These are phyloP conservation scores for Fusarium xylarioides DNA, from an alignment of 2,329 filamentous ascomycete species.

Conservation along the genomic window DNA sequence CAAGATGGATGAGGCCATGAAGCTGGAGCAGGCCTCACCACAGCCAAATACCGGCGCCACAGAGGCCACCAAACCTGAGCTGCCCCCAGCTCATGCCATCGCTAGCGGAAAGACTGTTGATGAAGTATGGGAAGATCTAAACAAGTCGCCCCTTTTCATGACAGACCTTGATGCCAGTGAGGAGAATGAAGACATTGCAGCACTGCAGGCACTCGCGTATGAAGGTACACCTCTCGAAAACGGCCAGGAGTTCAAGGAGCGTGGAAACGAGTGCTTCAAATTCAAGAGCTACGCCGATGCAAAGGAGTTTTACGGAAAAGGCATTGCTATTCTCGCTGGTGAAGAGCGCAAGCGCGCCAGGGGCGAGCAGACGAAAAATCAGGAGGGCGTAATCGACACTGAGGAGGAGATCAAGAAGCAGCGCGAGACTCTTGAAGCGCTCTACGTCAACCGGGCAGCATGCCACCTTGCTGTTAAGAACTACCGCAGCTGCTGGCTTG, in stretches of 20 bases:
- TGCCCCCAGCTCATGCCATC: slow-evolving; percentile 56
- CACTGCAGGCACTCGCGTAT: slow-evolving; percentile 88
- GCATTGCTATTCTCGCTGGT: slow-evolving; percentile 73
- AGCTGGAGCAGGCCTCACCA: slow-evolving; percentile 25
- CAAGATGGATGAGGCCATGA: slow-evolving; percentile 50
- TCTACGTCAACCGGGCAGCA: slow-evolving; percentile 87
- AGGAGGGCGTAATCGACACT: slow-evolving; percentile 44
- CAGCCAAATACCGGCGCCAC: neutral
- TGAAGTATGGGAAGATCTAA: slow-evolving; percentile 65
- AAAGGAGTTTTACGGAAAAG: slow-evolving; percentile 90
- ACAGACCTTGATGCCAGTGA: slow-evolving; percentile 87
- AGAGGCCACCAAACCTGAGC: slow-evolving; percentile 51
- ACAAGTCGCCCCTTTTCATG: slow-evolving; percentile 89
- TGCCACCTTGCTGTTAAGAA: slow-evolving; percentile 91
- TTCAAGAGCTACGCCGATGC: slow-evolving; percentile 81
- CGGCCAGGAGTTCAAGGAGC: slow-evolving; percentile 84
- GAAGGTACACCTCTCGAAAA: slow-evolving; percentile 91
- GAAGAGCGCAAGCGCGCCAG: slow-evolving; percentile 66
- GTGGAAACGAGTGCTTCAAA: slow-evolving; percentile 89
- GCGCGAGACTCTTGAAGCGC: slow-evolving; percentile 73
- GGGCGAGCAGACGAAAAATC: slow-evolving; percentile 47
- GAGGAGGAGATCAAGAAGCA: slow-evolving; percentile 70
- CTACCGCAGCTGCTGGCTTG: slow-evolving; percentile 84
- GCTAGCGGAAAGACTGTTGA: slow-evolving; percentile 59
- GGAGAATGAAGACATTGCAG: slow-evolving; percentile 85